Conservation (phyloP, 129 eudicot species). For the Centrapalus pauciflorus region DNA sequence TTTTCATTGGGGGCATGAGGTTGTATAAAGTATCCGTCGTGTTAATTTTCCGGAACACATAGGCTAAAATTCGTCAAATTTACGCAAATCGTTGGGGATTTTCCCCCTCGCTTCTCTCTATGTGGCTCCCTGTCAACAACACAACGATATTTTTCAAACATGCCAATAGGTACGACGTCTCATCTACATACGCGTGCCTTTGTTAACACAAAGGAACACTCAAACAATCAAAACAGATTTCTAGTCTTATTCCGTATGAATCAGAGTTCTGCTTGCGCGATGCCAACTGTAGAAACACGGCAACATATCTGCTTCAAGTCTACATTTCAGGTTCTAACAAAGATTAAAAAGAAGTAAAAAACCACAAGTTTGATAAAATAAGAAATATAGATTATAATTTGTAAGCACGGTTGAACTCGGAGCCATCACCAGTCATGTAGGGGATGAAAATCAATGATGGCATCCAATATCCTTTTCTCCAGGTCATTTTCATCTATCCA, state of each 20-base stretch:
- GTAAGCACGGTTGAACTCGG: not conserved
- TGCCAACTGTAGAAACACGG: conserved; percentile 3
- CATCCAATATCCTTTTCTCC: conserved; percentile 38
- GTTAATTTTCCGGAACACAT: too few relatives aligned
- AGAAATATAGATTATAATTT: not conserved
- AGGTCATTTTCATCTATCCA: conserved; percentile 68
- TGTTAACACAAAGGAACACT: too few relatives aligned
- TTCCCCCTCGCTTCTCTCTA: too few relatives aligned
- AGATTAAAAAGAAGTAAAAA: not conserved
- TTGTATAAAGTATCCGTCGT: too few relatives aligned
- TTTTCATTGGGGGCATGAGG: too few relatives aligned
- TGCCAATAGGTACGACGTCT: too few relatives aligned
- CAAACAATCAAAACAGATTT: not conserved
- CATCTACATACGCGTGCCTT: too few relatives aligned
- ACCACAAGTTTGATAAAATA: not conserved
- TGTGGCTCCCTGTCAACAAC: too few relatives aligned
- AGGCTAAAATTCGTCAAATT: too few relatives aligned
- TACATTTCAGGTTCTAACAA: not conserved
- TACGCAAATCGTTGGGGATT: too few relatives aligned
- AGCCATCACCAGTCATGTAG: conserved; percentile 8
- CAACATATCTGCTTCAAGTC: conserved; percentile 2
- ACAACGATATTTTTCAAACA: too few relatives aligned
- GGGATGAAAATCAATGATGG: conserved; percentile 17
- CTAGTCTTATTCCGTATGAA: conserved; percentile 10
- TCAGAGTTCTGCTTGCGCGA: not conserved